phyloP scores from a whole-genome alignment of 345 rosid species.

The Rhodamnia rubescens region DNA sequence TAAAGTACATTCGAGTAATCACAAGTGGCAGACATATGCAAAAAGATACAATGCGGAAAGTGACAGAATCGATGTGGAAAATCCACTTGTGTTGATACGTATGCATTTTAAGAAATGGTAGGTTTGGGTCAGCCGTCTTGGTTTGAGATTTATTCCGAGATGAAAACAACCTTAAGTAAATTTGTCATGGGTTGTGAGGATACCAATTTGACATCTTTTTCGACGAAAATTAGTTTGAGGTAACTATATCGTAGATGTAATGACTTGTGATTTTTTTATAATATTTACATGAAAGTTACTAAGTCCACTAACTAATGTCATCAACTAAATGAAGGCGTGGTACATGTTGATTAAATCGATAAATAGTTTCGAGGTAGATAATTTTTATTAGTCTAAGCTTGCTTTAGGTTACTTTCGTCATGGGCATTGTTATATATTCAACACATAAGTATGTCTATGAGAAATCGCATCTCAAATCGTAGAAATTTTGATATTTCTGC shows the following conservation, averaged over 20 bases:
- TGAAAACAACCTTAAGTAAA: not conserved
- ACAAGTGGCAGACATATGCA: rapidly evolving
- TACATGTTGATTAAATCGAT: not conserved
- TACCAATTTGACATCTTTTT: not conserved
- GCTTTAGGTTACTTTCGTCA: not conserved
- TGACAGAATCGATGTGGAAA: rapidly evolving
- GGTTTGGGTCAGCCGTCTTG: rapidly evolving
- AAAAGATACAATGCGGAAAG: rapidly evolving
- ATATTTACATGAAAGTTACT: too few relatives aligned
- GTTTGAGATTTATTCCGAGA: not conserved
- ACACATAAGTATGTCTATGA: too few relatives aligned
- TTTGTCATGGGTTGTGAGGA: too few relatives aligned
- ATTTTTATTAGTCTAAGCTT: too few relatives aligned
- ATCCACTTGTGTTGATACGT: not conserved
- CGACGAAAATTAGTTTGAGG: not conserved
- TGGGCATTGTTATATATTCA: not conserved
- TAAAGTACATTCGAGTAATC: not conserved
- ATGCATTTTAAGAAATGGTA: not conserved
- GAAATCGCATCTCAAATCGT: not conserved
- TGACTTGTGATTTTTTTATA: not conserved
- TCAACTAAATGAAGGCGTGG: not conserved
- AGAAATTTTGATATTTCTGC: not conserved
- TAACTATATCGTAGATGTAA: not conserved
- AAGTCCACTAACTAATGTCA: not conserved
- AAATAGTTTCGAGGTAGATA: not conserved